Base-by-base conservation (phyloP, 1,139 yeast species). In the Geotrichum bryndzae region DNA sequence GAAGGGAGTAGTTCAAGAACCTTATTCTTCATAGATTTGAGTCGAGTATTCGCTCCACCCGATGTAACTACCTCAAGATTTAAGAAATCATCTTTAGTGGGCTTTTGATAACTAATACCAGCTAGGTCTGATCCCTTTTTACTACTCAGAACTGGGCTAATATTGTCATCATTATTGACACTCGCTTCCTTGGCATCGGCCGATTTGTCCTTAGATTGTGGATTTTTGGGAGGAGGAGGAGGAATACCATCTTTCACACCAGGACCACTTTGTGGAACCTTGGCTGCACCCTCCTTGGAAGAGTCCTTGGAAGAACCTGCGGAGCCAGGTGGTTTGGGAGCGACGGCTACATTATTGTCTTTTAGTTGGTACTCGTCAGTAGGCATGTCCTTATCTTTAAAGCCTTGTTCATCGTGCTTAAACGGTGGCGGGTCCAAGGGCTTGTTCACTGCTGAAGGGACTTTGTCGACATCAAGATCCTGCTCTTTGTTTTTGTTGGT, bases 31-130 rank as follows among this genome's bases (percentile, higher is more conserved):
- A 51, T 15, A 11, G 41, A 38, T 29, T 45, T 33, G 15, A 56
- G n/a, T 11, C 67, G 62, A 18, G 67, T 59, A 29, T 25, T 50
- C 11, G 63, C 64, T n/a, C 59, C 58, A 4, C 66, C 65, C n/a
- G 57, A 29, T 2, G 65, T 57, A 18, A 63, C 38, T 27, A 63
- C 57, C 33, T 65, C 65, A 6, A 58, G 29, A 15, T 35, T 56
- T n/a, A 46, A 3, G 46, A 60, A 57, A 50, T 60, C 61, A 2
- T 52, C 54, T 27, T 27, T 38, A 1, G 55, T 38, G 22, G 61
- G 58, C 45, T 23, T 18, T 13, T 41, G 45, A 29, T n/a, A 51
- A 15, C 25, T 45, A 13, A 18, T 22, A n/a, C 11, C 48, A 41
- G 1, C 22, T 15, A 4, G n/a, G 8, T 41, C 23, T n/a, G 48